These are phyloP conservation scores for Parastagonospora avenae DNA, from an alignment of 2,329 filamentous ascomycete genomes.

Conservation along the genomic window DNA sequence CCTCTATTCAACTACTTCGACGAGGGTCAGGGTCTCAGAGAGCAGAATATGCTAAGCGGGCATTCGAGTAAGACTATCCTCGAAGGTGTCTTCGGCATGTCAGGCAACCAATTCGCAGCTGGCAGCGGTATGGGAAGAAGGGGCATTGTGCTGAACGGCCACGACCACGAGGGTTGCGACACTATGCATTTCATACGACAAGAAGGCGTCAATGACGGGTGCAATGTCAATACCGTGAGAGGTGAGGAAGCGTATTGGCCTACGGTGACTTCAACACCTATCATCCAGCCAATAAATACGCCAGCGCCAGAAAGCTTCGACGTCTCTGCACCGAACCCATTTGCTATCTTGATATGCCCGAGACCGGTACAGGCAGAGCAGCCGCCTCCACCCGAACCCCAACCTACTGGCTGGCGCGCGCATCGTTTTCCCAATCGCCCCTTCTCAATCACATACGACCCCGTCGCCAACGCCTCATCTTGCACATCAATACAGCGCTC, in stretches of 20 bases:
- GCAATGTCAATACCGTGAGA: conserved; percentile 10
- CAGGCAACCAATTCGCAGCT: conserved; percentile 62
- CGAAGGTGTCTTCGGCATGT: conserved; percentile 82
- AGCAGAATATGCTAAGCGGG: conserved; percentile 87
- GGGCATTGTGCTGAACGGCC: conserved; percentile 86
- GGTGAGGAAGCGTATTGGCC: conserved; percentile 23
- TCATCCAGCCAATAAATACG: background rate
- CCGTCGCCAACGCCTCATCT: conserved; percentile 1
- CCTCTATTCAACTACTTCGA: conserved; percentile 83
- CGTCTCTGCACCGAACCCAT: conserved; percentile 3
- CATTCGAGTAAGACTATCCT: conserved; percentile 73
- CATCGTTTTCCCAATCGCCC: conserved; percentile 22
- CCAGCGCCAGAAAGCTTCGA: background rate
- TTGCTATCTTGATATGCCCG: background rate
- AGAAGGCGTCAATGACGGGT: conserved; percentile 15
- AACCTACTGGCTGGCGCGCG: conserved; percentile 28
- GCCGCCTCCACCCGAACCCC: background rate
- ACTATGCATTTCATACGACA: conserved; percentile 70
- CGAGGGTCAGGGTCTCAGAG: conserved; percentile 70
- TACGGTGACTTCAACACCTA: background rate
- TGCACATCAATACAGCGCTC: conserved; percentile 21
- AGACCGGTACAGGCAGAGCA: background rate
- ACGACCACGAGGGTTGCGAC: conserved; percentile 95
- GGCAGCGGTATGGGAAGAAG: conserved; percentile 68
- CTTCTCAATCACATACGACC: conserved; percentile 43